Percentiles rank a stretch among this genome's conserved stretches.
phyloP scores from a whole-genome alignment of 306 rosid species.

The Mucuna pruriens region DNA sequence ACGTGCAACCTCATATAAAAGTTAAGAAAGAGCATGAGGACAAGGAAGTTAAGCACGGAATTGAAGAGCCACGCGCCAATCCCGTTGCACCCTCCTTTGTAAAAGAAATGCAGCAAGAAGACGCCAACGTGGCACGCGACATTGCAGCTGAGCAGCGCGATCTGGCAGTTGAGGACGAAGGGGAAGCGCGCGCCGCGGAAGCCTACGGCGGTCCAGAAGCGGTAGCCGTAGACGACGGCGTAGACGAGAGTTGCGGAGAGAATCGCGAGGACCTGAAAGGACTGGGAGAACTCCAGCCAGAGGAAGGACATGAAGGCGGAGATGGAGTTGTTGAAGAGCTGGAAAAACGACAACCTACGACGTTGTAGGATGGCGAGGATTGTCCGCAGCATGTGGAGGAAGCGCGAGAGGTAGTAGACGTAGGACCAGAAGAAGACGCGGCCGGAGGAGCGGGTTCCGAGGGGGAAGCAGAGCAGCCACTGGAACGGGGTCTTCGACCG shows the following conservation, averaged over 20 bases:
- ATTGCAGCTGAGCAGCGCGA: slow-evolving; percentile 62
- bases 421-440: slow-evolving; percentile 99
- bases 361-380: slow-evolving; percentile 51
- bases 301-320: slow-evolving; percentile 59
- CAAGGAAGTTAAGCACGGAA: slow-evolving; percentile 57
- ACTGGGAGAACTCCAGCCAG: slow-evolving; percentile 90
- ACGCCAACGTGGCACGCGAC: slow-evolving; percentile 77
- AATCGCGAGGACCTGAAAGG: slow-evolving; percentile 80
- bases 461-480: slow-evolving; percentile 89
- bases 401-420: slow-evolving; percentile 72
- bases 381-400: slow-evolving; percentile 74
- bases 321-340: slow-evolving; percentile 71
- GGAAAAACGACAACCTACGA: slow-evolving; percentile 55
- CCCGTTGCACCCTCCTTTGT: slow-evolving; percentile 78
- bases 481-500: slow-evolving; percentile 71
- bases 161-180: slow-evolving; percentile 69
- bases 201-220: slow-evolving; percentile 78
- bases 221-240: slow-evolving; percentile 67
- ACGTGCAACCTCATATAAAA: slow-evolving; percentile 55
- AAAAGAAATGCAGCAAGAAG: slow-evolving; percentile 59
- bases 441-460: slow-evolving; percentile 84
- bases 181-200: slow-evolving; percentile 66
- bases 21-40: slow-evolving; percentile 61
- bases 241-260: slow-evolving; percentile 64
- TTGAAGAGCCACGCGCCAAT: slow-evolving; percentile 86